These are phyloP conservation scores for Apostasia ramifera DNA, from an alignment of 106 monocot genomes.

Conservation along the genomic window DNA sequence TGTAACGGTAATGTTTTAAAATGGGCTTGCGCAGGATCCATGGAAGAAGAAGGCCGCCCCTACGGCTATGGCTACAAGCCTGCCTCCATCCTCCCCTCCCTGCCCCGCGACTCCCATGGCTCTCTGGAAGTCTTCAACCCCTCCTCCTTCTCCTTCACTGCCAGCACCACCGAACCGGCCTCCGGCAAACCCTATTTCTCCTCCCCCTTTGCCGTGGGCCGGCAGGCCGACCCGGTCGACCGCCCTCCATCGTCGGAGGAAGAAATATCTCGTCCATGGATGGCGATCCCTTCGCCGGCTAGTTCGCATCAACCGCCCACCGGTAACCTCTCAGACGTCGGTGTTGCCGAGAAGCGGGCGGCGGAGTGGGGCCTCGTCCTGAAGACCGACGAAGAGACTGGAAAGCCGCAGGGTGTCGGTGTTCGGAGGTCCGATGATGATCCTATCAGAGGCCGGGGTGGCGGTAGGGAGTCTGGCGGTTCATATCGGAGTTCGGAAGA, in stretches of 20 bases:
- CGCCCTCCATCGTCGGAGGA: conserved; percentile 5
- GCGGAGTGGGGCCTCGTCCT: conserved; percentile 96
- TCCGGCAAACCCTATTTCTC: not conserved
- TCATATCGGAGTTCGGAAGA: conserved; percentile 61
- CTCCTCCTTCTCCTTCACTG: conserved; percentile 23
- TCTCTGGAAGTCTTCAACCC: conserved; percentile 95
- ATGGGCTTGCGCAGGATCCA: not conserved
- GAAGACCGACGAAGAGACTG: conserved; percentile 78
- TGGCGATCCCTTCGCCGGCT: conserved; percentile 30
- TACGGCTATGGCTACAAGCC: not conserved
- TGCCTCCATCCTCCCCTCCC: conserved; percentile 14
- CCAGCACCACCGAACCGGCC: not conserved
- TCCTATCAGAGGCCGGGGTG: not conserved
- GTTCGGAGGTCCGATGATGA: conserved; percentile 57
- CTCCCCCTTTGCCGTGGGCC: conserved; percentile 31
- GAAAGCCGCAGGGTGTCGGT: conserved; percentile 62
- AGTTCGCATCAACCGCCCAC: not conserved
- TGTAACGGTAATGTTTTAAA: not conserved
- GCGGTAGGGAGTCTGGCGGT: conserved; percentile 28
- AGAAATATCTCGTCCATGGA: conserved; percentile 41
- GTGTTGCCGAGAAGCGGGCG: conserved; percentile 55
- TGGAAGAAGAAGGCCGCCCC: not conserved
- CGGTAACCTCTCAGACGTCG: conserved; percentile 4
- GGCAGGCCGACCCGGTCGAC: not conserved
- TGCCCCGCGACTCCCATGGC: conserved; percentile 78